Evolutionary conservation across 2,329 filamentous ascomycete species (phyloP).

Genomic region (Westerdykella ornata): DNA sequence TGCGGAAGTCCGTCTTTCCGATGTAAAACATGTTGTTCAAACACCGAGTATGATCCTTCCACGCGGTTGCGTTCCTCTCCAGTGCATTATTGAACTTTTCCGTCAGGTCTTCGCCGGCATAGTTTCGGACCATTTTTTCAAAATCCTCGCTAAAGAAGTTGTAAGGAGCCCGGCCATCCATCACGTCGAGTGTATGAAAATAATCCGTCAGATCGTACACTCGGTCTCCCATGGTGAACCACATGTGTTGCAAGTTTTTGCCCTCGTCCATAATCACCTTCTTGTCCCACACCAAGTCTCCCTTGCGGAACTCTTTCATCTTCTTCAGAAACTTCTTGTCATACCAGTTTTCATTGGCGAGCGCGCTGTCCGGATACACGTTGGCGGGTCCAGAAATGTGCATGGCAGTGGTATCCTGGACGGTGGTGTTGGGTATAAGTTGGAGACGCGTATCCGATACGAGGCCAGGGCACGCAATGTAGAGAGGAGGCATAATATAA

Average conservation of each 20-base stretch:
- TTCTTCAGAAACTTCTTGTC: constrained; percentile 62
- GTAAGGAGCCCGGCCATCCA: constrained; percentile 53
- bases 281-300: constrained; percentile 68
- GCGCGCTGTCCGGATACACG: constrained; percentile 46
- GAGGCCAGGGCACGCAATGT: constrained; percentile 65
- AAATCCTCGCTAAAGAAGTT: constrained; percentile 66
- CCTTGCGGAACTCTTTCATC: constrained; percentile 82
- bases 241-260: constrained; percentile 59
- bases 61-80: constrained; percentile 40
- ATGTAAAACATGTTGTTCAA: constrained; percentile 77
- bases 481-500: constrained; percentile 80
- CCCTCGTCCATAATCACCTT: constrained; percentile 59
- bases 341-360: constrained; percentile 72
- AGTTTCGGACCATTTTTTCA: constrained; percentile 61
- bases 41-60: constrained; percentile 68
- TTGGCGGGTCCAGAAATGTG: constrained; percentile 65
- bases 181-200: constrained; percentile 64
- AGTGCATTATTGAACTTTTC: constrained; percentile 54
- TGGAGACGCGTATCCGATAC: constrained; percentile 53
- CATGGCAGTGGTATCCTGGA: constrained; percentile 48
- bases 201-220: constrained; percentile 93
- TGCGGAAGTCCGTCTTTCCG: constrained; percentile 78
- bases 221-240: constrained; percentile 69
- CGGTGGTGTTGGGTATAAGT: constrained; percentile 60
- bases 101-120: constrained; percentile 75